Evolutionary conservation across 768 basidiomycete species (phyloP), one percentile per base, ranked within the genome.

Genomic region (Mycena venus): DNA sequence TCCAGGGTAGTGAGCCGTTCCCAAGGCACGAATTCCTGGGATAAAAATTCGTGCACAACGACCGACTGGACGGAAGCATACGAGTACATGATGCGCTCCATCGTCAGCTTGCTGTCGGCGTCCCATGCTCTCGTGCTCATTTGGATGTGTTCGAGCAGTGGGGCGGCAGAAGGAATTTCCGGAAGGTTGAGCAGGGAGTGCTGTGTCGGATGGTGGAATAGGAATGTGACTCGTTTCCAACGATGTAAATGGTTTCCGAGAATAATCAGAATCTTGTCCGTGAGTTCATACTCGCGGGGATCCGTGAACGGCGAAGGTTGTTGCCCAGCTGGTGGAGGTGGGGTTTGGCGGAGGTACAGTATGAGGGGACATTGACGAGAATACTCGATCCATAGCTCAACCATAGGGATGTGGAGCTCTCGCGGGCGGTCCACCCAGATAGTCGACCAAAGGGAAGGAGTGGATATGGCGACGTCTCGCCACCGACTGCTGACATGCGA

Each of bases 401-500:
- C 59, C 75, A 77, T 77, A 3, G 49, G 59, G 4, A 77, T 29
- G 47, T 77, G 72, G 17, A 38, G 63, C 42, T 53, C 66, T 9
- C 69, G 72, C n/a, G 75, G 75, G 21, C 68, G 74, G 44, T 63
- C 66, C 12, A 77, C 42, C 75, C 75, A 77, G 27, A 77, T 74
- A 23, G 72, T 77, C n/a, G 74, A 70, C 82, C 82, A 83, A n/a
- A 83, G 56, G 17, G 69, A 23, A 12, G 79, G 72, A 8, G 68
- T 77, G 29, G 68, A 72, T 25, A 80, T 10, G 17, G 82, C 81
- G 25, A 78, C 47, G 10, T 65, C 49, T 23, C 81, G 72, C 79
- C 82, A 83, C 14, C 51, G 67, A 8, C 53, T 32, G 25, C 73
- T 80, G 51, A 83, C 80, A 44, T 81, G 80, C 3, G 80, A 79